These are phyloP conservation scores for Fusarium incarnatum DNA, from an alignment of 2,329 filamentous ascomycete genomes.

Conservation along the genomic window DNA sequence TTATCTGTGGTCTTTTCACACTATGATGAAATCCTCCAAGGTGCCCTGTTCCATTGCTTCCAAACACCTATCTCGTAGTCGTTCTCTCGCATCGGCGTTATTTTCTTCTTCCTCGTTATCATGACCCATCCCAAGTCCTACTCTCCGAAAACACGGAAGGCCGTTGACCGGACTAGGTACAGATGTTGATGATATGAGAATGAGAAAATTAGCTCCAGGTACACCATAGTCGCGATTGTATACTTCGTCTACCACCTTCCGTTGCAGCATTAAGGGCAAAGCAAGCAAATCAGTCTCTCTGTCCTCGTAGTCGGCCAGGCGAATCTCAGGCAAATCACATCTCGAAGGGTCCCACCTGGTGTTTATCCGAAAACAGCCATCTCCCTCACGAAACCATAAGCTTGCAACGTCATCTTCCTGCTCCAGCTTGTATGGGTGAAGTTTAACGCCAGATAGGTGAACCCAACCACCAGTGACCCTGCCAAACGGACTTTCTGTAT, in stretches of 20 bases:
- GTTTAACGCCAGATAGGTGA: background rate
- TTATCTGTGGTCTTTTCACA: too few relatives aligned
- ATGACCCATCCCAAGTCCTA: background rate
- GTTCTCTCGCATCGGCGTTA: background rate
- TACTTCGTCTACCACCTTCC: background rate
- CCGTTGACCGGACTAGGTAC: fast-evolving
- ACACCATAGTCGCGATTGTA: fast-evolving
- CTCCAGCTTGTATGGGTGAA: background rate
- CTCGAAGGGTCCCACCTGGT: too few relatives aligned
- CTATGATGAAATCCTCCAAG: background rate
- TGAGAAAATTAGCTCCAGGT: background rate
- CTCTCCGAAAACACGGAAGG: background rate
- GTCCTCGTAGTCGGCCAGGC: too few relatives aligned
- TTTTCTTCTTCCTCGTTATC: too few relatives aligned
- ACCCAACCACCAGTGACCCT: background rate
- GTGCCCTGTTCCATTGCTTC: background rate
- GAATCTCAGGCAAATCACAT: too few relatives aligned
- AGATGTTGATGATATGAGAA: background rate
- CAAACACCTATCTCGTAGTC: background rate
- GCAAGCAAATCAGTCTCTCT: background rate
- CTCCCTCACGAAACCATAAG: too few relatives aligned
- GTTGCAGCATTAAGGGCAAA: background rate
- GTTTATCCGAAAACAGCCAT: too few relatives aligned
- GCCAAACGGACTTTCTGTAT: background rate
- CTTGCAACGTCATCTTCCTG: too few relatives aligned